Evolutionary conservation across 441 rosid species (phyloP), one percentile per base, ranked within the genome.

Genomic region (Populus hybrid): DNA sequence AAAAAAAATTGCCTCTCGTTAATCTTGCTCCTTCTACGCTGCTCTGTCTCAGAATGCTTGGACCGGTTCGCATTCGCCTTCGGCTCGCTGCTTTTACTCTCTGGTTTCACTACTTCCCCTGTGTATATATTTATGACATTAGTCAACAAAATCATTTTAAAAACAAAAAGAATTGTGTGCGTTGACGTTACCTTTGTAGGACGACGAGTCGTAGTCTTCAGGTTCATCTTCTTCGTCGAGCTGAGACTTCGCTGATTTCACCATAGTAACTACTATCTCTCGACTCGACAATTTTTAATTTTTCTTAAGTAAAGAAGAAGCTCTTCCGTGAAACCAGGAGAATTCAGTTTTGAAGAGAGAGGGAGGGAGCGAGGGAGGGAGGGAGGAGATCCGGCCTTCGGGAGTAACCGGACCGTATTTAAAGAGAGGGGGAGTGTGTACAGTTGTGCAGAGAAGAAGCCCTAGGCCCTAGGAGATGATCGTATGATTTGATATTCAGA

Each of bases 11-110:
- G 82, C 99, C 99, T 89, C 82, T 95, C 94, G 77, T 92, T 95
- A 71, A 95, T 95, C 87, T 95, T 95, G 87, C 99, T 92, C 85
- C 99, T 88, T 63, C 99, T 79, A 38, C 98, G 88, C 86, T 95
- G 99, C 88, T 95, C 99, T 0, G 98, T 95, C 5, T 96, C 99
- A 26, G 99, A 95, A 89, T 95, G 98, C 85, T 94, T 95, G 34
- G 98, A 95, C 79, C 99, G 87, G n/a, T 94, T 90, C 7, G 95
- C 86, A 88, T 83, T 91, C 7, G 84, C 88, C 85, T 92, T 97
- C 65, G 88, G 94, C 67, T 87, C 82, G 70, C 86, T 85, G 84
- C 86, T 89, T 26, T 82, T 91, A 30, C 90, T 91, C 24, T 85
- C 88, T 36, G 14, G 80, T 64, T 81, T 86, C 78, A 76, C 82